These are phyloP conservation scores for Pittosporum tobira DNA, from an alignment of 129 eudicot species.

Conservation along the genomic window DNA sequence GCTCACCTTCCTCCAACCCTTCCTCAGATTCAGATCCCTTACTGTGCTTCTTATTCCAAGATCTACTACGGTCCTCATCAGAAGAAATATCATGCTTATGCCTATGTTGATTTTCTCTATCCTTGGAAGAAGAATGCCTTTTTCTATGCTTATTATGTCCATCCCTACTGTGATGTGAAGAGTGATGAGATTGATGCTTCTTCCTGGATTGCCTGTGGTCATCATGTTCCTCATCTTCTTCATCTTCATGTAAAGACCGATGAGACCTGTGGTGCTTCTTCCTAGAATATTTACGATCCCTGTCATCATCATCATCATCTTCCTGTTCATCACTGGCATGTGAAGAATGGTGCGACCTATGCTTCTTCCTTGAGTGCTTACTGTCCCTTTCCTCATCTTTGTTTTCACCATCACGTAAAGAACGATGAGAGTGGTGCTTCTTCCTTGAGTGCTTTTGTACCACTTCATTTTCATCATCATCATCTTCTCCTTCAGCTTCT, in stretches of 20 bases:
- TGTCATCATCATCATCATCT: constrained; percentile 18
- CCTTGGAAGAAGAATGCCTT: constrained; percentile 37
- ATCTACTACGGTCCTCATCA: constrained; percentile 20
- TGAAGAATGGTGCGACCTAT: constrained; percentile 37
- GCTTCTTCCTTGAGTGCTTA: constrained; percentile 45
- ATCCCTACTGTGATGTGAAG: constrained; percentile 47
- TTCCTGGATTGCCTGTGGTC: constrained; percentile 23
- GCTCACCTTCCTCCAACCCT: constrained; percentile 78
- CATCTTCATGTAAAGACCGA: constrained; percentile 9
- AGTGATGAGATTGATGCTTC: constrained; percentile 43
- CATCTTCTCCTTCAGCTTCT: constrained; percentile 28
- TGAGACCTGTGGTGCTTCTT: constrained; percentile 21
- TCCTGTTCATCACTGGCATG: constrained; percentile 14
- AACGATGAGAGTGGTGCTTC: constrained; percentile 18
- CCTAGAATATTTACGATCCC: constrained; percentile 20
- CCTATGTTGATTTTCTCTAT: constrained; percentile 24
- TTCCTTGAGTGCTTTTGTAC: constrained; percentile 20
- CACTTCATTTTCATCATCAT: constrained; percentile 24
- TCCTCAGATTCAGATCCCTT: constrained; percentile 30
- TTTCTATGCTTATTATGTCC: constrained; percentile 39
- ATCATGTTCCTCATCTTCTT: constrained; percentile 17
- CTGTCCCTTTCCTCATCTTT: constrained; percentile 23
- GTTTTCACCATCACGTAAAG: constrained; percentile 25
- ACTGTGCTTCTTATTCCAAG: constrained; percentile 17
- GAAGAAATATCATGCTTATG: constrained; percentile 31